Conservation (phyloP, 2,329 filamentous ascomycete species). For the Alternaria triticimaculans region DNA sequence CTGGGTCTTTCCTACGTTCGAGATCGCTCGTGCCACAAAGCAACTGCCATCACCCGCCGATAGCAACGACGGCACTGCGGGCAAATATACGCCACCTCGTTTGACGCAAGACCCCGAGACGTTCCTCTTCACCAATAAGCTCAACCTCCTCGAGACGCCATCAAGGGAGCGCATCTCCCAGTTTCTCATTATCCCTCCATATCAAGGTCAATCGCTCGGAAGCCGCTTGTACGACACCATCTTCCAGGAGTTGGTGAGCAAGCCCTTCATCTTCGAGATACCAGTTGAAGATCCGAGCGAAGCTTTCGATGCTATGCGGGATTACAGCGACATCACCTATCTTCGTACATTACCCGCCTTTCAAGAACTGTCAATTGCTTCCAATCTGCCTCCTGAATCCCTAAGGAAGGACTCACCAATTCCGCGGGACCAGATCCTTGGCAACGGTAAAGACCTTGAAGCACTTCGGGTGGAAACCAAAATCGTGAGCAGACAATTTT, state of each 20-base stretch:
- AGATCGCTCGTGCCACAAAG: slow-evolving; percentile 48
- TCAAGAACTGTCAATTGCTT: slow-evolving; percentile 59
- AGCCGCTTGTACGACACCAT: slow-evolving; percentile 81
- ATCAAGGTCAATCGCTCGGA: slow-evolving; percentile 81
- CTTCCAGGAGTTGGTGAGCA: slow-evolving; percentile 71
- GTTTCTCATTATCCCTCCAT: slow-evolving; percentile 88
- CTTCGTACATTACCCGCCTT: slow-evolving; percentile 68
- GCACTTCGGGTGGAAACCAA: slow-evolving; percentile 67
- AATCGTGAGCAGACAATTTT: slow-evolving; percentile 79
- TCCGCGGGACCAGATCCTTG: slow-evolving; percentile 62
- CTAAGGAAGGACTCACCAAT: slow-evolving; percentile 62
- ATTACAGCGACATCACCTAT: slow-evolving; percentile 73
- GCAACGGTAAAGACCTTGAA: slow-evolving; percentile 61
- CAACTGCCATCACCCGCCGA: slow-evolving; percentile 41
- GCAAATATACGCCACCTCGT: slow-evolving; percentile 43
- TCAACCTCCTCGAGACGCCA: slow-evolving; percentile 66
- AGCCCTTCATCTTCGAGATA: slow-evolving; percentile 76
- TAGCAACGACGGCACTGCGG: slow-evolving; percentile 46
- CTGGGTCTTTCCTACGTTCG: slow-evolving; percentile 66
- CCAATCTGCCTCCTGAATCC: slow-evolving; percentile 57
- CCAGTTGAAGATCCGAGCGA: slow-evolving; percentile 95
- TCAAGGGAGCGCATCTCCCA: slow-evolving; percentile 88
- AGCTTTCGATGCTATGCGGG: slow-evolving; percentile 79
- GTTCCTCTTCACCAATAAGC: slow-evolving; percentile 36
- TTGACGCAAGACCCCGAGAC: slow-evolving; percentile 39